Conservation (phyloP, 2,329 filamentous ascomycete species). For the Claviceps humidiphila region DNA sequence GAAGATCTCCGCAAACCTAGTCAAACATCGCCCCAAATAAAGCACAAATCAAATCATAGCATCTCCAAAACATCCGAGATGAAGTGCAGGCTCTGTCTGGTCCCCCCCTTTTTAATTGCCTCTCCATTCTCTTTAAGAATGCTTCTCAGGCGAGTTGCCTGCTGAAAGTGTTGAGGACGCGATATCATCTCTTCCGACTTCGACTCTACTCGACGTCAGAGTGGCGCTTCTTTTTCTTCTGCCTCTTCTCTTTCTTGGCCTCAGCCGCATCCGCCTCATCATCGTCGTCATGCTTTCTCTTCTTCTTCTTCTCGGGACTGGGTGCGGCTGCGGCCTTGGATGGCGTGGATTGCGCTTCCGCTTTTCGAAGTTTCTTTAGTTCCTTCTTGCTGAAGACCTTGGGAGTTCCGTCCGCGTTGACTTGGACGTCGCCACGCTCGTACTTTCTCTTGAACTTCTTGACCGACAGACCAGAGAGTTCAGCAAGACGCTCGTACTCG, state of each 20-base stretch:
- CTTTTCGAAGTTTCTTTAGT: constrained; percentile 57
- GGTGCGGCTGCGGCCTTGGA: constrained; percentile 25
- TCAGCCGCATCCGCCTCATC: constrained; percentile 51
- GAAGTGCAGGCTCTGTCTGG: constrained; percentile 6
- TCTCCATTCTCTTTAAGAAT: no score
- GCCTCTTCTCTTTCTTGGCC: constrained; percentile 45
- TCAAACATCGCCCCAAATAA: background rate
- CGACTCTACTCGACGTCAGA: constrained; percentile 12
- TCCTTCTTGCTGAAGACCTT: constrained; percentile 63
- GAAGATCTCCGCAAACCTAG: background rate
- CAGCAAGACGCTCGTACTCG: constrained; percentile 47
- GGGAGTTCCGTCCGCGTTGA: constrained; percentile 51
- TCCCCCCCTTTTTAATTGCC: background rate
- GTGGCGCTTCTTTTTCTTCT: constrained; percentile 35
- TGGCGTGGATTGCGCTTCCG: constrained; percentile 35
- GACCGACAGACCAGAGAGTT: constrained; percentile 54
- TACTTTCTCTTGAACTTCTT: constrained; percentile 70
- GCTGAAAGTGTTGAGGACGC: background rate
- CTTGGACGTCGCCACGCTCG: constrained; percentile 59
- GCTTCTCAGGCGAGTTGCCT: background rate
- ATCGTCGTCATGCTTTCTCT: constrained; percentile 57
- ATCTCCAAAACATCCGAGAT: constrained; percentile 11
- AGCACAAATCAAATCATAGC: constrained; percentile 18
- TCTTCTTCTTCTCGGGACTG: constrained; percentile 41
- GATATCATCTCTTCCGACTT: background rate